Evolutionary conservation across 106 monocot species (phyloP), one percentile per base, ranked within the genome.

Genomic region (Xerophyta viscosa): DNA sequence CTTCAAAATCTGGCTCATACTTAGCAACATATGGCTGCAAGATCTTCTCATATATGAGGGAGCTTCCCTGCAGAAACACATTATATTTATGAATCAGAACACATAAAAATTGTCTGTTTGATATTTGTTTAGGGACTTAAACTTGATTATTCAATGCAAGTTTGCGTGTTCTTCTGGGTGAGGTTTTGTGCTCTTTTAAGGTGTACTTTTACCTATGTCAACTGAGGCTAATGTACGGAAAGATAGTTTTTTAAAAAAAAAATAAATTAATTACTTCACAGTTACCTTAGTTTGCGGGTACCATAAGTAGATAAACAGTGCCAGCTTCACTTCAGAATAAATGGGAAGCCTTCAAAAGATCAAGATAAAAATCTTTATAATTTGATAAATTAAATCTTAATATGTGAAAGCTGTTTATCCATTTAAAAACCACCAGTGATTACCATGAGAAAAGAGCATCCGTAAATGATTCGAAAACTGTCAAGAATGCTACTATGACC

Each of bases 231-330:
- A n/a, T n/a, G n/a, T n/a, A n/a, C n/a, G n/a, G n/a, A n/a, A n/a
- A n/a, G n/a, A n/a, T n/a, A n/a, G n/a, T n/a, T n/a, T n/a, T n/a
- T n/a, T n/a, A n/a, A n/a, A n/a, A n/a, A n/a, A n/a, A n/a, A n/a
- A n/a, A n/a, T n/a, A n/a, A n/a, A n/a, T n/a, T n/a, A n/a, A n/a
- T n/a, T n/a, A n/a, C n/a, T n/a, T n/a, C n/a, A n/a, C n/a, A n/a
- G n/a, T 36, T 86, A 80, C 86, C 77, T 41, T 77, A 7, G 77
- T 86, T 66, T 81, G 77, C 25, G 86, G 81, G 53, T 86, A 77
- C 86, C 86, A 86, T 19, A 86, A 52, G 61, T 77, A 81, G 46
- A 86, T 63, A 27, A 80, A 75, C 47, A 86, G 80, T 41, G 77
- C 81, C 13, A 86, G 58, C 60, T 81, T 86, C 6, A 61, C 24